Evolutionary conservation across 148 eudicot genomes (phyloP).

Genomic region (Rhododendron henanense): DNA sequence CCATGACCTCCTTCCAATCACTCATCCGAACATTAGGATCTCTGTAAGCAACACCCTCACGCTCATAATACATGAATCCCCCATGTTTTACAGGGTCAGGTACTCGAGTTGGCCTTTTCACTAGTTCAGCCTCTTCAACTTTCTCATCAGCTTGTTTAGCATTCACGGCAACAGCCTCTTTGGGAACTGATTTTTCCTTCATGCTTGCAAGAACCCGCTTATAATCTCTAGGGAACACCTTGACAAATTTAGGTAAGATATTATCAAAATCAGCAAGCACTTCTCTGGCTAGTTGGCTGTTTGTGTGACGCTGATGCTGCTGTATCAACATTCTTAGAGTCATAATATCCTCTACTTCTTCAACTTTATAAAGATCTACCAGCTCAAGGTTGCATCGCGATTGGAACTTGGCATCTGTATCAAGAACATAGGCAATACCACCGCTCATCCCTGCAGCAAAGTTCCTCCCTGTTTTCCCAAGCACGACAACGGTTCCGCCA

Average conservation of each 20-base stretch:
- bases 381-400: slow-evolving; percentile 77
- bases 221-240: slow-evolving; percentile 96
- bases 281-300: slow-evolving; percentile 75
- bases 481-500: slow-evolving; percentile 84
- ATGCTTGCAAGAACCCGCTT: slow-evolving; percentile 73
- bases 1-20: slow-evolving; percentile 94
- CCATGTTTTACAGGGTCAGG: slow-evolving; percentile 73
- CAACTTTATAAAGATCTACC: slow-evolving; percentile 92
- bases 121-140: slow-evolving; percentile 31
- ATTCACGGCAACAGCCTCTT: slow-evolving; percentile 45
- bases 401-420: slow-evolving; percentile 60
- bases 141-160: slow-evolving; percentile 45
- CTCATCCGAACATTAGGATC: slow-evolving; percentile 75
- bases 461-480: slow-evolving; percentile 92
- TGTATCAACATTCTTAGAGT: slow-evolving; percentile 90
- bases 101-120: slow-evolving; percentile 61
- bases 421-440: slow-evolving; percentile 88
- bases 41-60: slow-evolving; percentile 76
- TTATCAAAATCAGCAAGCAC: slow-evolving; percentile 75
- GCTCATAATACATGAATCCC: slow-evolving; percentile 91
- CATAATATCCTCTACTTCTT: slow-evolving; percentile 77
- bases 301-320: slow-evolving; percentile 94
- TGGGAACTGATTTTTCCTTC: slow-evolving; percentile 47
- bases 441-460: slow-evolving; percentile 99
- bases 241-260: slow-evolving; percentile 73